phyloP scores from a whole-genome alignment of 306 rosid genomes.

The Corylus americana region DNA sequence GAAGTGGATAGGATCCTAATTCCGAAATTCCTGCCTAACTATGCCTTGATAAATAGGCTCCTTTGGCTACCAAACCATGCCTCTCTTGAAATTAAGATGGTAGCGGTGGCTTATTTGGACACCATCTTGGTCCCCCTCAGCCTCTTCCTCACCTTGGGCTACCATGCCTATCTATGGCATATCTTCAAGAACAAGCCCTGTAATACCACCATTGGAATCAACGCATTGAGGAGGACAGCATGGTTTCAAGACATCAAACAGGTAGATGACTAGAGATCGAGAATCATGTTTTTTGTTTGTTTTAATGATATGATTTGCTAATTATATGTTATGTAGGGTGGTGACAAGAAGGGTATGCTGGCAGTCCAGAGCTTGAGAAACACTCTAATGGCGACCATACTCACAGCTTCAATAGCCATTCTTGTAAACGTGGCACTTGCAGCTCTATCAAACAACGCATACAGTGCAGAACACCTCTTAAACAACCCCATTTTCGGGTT shows the following conservation, averaged over 20 bases:
- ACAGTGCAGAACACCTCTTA: constrained; percentile 46
- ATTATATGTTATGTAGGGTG: constrained; percentile 38
- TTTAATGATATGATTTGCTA: too few species aligned
- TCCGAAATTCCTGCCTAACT: too few species aligned
- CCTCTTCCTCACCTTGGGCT: constrained; percentile 52
- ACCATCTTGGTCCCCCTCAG: constrained; percentile 63
- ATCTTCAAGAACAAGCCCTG: constrained; percentile 63
- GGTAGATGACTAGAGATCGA: constrained; percentile 11
- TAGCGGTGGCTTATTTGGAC: constrained; percentile 47
- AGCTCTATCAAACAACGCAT: constrained; percentile 54
- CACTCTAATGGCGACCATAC: constrained; percentile 56
- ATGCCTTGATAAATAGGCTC: background rate
- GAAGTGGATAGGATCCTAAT: too few species aligned
- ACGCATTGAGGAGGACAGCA: constrained; percentile 44
- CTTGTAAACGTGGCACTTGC: constrained; percentile 48
- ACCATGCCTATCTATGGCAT: constrained; percentile 72
- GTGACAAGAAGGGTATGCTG: constrained; percentile 53
- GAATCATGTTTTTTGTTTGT: too few species aligned
- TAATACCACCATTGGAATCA: constrained; percentile 55
- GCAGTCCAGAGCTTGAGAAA: constrained; percentile 78
- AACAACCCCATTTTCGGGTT: constrained; percentile 40
- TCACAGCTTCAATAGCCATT: constrained; percentile 62
- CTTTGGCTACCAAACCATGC: background rate
- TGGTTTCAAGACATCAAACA: constrained; percentile 54
- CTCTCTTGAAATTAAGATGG: constrained; percentile 36